Evolutionary conservation across 192 early-diverging fungal species (phyloP).

Genomic region (Kickxella alabastrina): DNA sequence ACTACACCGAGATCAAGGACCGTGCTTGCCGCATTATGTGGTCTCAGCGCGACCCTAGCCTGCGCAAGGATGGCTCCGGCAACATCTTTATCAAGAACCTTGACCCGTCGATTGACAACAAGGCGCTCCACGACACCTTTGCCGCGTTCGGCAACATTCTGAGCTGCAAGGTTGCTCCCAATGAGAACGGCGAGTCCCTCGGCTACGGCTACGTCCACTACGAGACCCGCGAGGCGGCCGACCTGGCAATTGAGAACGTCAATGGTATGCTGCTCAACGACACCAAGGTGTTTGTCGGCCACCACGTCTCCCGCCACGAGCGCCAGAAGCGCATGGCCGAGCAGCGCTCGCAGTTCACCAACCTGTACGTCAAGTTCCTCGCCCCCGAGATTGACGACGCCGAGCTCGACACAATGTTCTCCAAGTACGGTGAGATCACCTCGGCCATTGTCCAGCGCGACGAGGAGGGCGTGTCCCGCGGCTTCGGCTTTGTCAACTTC

Average conservation of each 20-base stretch:
- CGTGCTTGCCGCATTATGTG: constrained; percentile 99
- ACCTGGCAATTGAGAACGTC: constrained; percentile 94
- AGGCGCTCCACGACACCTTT: constrained; percentile 99
- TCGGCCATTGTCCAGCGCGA: constrained; percentile 74
- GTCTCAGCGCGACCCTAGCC: constrained; percentile 96
- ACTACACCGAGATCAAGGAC: constrained; percentile 95
- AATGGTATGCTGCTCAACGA: constrained; percentile 99
- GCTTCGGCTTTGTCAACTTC: constrained; percentile 98
- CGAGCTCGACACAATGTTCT: constrained; percentile 76
- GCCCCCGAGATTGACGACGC: constrained; percentile 74
- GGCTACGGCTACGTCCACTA: constrained; percentile 99
- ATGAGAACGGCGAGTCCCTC: constrained; percentile 72
- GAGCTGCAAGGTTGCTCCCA: constrained; percentile 93
- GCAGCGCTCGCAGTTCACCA: constrained; percentile 89
- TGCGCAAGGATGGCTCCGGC: constrained; percentile 85
- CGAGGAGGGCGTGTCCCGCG: constrained; percentile 80
- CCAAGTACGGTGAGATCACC: constrained; percentile 74
- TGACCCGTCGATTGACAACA: constrained; percentile 95
- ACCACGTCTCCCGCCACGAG: constrained; percentile 89
- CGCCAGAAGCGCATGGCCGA: constrained; percentile 87
- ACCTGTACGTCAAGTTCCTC: constrained; percentile 98
- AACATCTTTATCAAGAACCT: constrained; percentile 99
- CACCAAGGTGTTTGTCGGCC: constrained; percentile 93
- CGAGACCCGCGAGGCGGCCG: constrained; percentile 89
- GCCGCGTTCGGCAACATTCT: constrained; percentile 95